Evolutionary conservation across 805 yeast species (phyloP).

Genomic region (Yarrowia hollandica): DNA sequence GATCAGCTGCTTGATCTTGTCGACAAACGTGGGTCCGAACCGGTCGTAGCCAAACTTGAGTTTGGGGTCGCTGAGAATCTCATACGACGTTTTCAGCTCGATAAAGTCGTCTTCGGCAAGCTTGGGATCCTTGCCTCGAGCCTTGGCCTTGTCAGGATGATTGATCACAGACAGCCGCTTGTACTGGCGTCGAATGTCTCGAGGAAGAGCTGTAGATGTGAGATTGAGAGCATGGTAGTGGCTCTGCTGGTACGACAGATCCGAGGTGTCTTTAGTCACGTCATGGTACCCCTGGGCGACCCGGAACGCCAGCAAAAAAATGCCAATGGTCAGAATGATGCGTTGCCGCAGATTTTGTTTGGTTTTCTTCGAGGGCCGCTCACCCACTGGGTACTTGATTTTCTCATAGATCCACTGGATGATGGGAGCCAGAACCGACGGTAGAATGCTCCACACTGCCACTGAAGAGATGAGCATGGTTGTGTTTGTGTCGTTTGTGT

Average conservation of each 20-base stretch:
- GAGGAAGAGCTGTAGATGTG: slow-evolving; percentile 31
- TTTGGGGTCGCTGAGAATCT: slow-evolving; percentile 68
- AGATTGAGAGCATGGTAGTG: slow-evolving; percentile 36
- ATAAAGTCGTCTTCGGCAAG: slow-evolving; percentile 33
- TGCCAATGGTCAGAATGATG: slow-evolving; percentile 33
- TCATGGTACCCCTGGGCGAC: slow-evolving; percentile 33
- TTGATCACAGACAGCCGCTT: slow-evolving; percentile 34
- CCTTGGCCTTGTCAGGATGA: slow-evolving; percentile 43
- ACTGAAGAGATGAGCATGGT: slow-evolving; percentile 26
- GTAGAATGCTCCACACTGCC: slow-evolving; percentile 17
- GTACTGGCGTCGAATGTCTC: slow-evolving; percentile 34
- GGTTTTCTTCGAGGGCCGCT: slow-evolving; percentile 9
- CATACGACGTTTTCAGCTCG: slow-evolving; percentile 75
- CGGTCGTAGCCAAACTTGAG: slow-evolving; percentile 81
- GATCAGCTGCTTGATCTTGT: slow-evolving; percentile 29
- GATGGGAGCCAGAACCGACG: slow-evolving; percentile 29
- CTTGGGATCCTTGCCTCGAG: slow-evolving; percentile 30
- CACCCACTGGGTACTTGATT: slow-evolving; percentile 15
- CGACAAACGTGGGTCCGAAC: slow-evolving; percentile 69
- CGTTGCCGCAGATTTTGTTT: slow-evolving; percentile 25
- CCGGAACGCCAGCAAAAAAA: slow-evolving; percentile 34
- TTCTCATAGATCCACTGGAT: slow-evolving; percentile 35
- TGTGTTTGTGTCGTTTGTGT: neutral
- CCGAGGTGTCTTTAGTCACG: slow-evolving; percentile 28
- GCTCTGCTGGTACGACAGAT: slow-evolving; percentile 29